Evolutionary conservation across 768 basidiomycete genomes (phyloP), one percentile per base, ranked within the genome.

Genomic region (Mycena vulgaris): DNA sequence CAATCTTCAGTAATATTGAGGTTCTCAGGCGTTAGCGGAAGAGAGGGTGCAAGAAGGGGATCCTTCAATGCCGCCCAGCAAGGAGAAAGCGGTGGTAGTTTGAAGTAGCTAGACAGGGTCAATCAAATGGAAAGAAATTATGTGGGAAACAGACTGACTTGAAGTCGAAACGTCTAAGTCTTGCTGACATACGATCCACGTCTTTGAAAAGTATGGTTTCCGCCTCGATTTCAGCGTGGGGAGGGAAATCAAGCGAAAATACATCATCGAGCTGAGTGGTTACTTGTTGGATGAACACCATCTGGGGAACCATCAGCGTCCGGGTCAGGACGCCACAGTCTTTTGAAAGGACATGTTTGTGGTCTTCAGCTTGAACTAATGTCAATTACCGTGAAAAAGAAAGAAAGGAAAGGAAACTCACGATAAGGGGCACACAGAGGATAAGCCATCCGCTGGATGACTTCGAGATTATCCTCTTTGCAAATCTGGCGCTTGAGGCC

Each of bases 251-350:
- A 16, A 47, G 45, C n/a, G 31, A 17, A 17, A 35, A 48, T 17
- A 4, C 25, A 6, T 25, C 1, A 31, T 8, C 1, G 4, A 61
- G 30, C 2, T 48, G 10, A 2, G 45, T 48, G n/a, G 14, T 49
- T 16, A 61, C 30, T 25, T 61, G 60, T 21, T 33, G 4, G 6
- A 61, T 35, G 19, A 28, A 49, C 14, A 61, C n/a, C 60, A 61
- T 61, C 21, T 48, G 48, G 1, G 60, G 47, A 8, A n/a, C 5
- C 10, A 61, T 49, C 13, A 33, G 30, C 2, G 1, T 19, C 1
- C 60, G 45, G 2, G 45, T 31, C 8, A 61, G 2, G 4, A 49
- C n/a, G 1, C 60, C 60, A 25, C 60, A 61, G n/a, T 61, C 60
- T 25, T 21, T 31, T 2, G 60, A 61, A 2, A 61, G 47, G 2